Evolutionary conservation across 495 filamentous ascomycete genomes (phyloP), one percentile per base, ranked within the genome.

Genomic region (Penicillium canariense): DNA sequence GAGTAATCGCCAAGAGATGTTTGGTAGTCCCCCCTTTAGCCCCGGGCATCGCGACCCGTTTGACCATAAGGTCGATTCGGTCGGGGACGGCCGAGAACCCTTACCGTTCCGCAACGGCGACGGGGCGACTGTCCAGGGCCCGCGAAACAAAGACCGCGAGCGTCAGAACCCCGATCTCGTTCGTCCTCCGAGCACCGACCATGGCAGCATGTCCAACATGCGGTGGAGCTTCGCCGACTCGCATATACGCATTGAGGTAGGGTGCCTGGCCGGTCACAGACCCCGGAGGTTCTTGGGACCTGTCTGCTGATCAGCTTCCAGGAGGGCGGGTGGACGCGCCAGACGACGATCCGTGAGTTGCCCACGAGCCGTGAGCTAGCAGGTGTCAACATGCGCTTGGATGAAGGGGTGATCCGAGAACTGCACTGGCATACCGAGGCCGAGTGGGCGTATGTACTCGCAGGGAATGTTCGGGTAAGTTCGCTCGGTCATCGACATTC

Each of bases 381-480:
- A 6, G 79, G 80, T 42, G 84, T 86, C 48, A 86, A 87, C 59
- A 87, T 87, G 84, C 81, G 85, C 14, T 78, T 87, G 0, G 84
- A 83, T 34, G 60, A 77, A 45, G 84, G 83, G 31, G 86, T 82
- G n/a, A 87, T 86, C 59, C 84, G 86, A 7, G 86, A 89, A 60
- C 68, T 89, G 14, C 86, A 89, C 60, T 89, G 86, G 86, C 86
- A 89, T 68, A 84, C 81, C 39, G 82, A 87, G 60, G 85, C 84
- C 27, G 85, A 88, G 57, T 87, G 49, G 49, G 49, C 49, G 25
- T 52, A 52, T 23, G 39, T 52, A 9, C 39, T 52, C 12, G 38
- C 49, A n/a, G 49, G 84, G 45, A 61, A 70, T 46, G 81, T 84
- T 35, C 79, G 81, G 20, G 49, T 52, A 3, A 23, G 49, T 52